These are phyloP conservation scores for Cladorrhinum samala DNA, from an alignment of 495 filamentous ascomycete genomes.

Conservation along the genomic window DNA sequence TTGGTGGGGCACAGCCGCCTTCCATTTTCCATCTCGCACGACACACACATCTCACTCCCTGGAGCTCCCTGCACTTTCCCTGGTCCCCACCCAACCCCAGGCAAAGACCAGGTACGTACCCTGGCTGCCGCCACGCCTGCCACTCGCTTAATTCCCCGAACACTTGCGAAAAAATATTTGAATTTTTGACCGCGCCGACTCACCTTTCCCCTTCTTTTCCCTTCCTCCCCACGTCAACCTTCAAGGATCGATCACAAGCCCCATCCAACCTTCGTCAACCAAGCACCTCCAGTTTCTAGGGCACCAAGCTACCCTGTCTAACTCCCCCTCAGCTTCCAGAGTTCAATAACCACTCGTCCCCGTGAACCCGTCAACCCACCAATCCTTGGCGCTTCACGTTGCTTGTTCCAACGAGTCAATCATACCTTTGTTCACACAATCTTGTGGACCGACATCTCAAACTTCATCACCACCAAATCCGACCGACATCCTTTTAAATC, in stretches of 20 bases:
- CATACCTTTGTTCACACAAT: conserved; percentile 29
- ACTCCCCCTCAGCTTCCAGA: conserved; percentile 53
- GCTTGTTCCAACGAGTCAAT: conserved; percentile 33
- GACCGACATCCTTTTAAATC: conserved; percentile 29
- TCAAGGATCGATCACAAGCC: conserved; percentile 41
- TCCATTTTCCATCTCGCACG: too few relatives aligned
- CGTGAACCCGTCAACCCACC: conserved; percentile 24
- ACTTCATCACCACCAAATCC: conserved; percentile 31
- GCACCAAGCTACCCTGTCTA: conserved; percentile 84
- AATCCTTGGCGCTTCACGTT: conserved; percentile 21
- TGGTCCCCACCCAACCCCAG: conserved; percentile 11
- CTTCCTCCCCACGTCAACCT: conserved; percentile 40
- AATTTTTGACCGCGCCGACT: conserved; percentile 35
- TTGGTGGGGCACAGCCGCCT: conserved; percentile 6
- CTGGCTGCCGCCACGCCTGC: conserved; percentile 25
- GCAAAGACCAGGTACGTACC: conserved; percentile 24
- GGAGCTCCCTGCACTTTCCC: conserved; percentile 16
- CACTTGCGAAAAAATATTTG: conserved; percentile 44
- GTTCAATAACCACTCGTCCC: conserved; percentile 41
- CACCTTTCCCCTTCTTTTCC: conserved; percentile 29
- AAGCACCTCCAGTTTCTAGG: conserved; percentile 57
- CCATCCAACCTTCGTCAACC: conserved; percentile 31
- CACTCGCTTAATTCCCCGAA: conserved; percentile 33
- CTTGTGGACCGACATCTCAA: conserved; percentile 21
- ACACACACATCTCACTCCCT: background rate